Evolutionary conservation across 352 stramenopile genomes (phyloP), one percentile per base, ranked within the genome.

Genomic region (Phytophthora sp.): DNA sequence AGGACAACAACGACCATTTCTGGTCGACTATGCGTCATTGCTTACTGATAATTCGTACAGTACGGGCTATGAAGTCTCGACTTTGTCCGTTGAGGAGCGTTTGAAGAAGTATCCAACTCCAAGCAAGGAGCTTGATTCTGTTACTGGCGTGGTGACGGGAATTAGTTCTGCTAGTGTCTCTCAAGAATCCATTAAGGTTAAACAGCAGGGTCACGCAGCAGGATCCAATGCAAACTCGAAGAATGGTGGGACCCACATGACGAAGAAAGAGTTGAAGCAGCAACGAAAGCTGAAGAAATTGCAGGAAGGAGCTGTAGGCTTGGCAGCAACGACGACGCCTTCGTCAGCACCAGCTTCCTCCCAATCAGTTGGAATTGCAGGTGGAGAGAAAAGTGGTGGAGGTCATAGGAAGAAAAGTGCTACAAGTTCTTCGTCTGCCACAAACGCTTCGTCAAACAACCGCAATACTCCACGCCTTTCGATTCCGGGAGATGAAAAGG

Each of bases 21-120:
- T 96, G 41, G 53, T 96, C 11, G 79, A 94, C 59, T 93, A 92
- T 49, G 60, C 80, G 5, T 75, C 77, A 33, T 74, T 91, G 16
- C 59, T 96, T 6, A 80, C 66, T 47, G 88, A 96, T 50, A 96
- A 95, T 45, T 79, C 79, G 24, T 95, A 83, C 66, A 95, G 83
- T 57, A 93, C 84, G 1, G 88, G 84, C 0, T 96, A 90, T 56
- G 71, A 92, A 63, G 69, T 87, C 1, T 90, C 83, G 3, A 89
- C 80, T 1, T 49, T 90, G 1, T 85, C 84, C 0, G 76, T 93
- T 13, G 73, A 80, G 7, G 80, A 92, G 54, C 75, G 87, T 7
- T 62, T 95, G 20, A 79, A 77, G 51, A 77, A 74, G 23, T 79
- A 79, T 52, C 67, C 71, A 27, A 58, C 27, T 13, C 67, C 71